Evolutionary conservation across 768 basidiomycete species (phyloP), one percentile per base, ranked within the genome.

Genomic region (Melanogaster broomeanus): DNA sequence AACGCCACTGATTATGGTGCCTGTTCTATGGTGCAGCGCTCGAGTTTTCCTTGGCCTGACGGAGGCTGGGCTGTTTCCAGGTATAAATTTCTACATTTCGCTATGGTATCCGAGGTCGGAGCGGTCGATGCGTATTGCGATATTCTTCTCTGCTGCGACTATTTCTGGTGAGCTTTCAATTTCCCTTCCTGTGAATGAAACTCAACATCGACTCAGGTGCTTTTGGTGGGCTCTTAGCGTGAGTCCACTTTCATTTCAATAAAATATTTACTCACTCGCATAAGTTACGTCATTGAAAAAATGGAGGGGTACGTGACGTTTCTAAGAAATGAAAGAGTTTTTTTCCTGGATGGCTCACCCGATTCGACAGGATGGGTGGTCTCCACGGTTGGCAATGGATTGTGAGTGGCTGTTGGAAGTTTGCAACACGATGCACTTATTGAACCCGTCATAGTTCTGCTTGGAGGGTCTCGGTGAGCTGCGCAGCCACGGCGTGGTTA

Each of bases 121-220:
- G 59, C 77, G 83, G 39, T 82, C 79, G 16, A 69, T 67, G 58
- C 77, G 84, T 24, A 76, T 84, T 49, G 81, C 84, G 4, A 71
- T 86, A 33, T 85, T 87, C 72, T 84, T 84, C 63, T 78, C 78
- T 19, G 82, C 83, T 33, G 82, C 83, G 10, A 83, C 81, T 2
- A 60, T 80, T 31, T 77, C 82, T 16, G 83, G 77, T 64, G 30
- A 15, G 62, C 47, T 33, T 16, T 4, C 9, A 34, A 7, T 37
- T n/a, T n/a, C 22, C 45, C 44, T 42, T 54, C 31, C 38, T 48
- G 37, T 48, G 42, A 24, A 22, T 19, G 12, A 3, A 24, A 39
- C 49, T 45, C 35, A 51, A 37, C 8, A 13, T 6, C 40, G 15
- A 19, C 37, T 64, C 42, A 58, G 74, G 75, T 49, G 66, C 71